Conservation (phyloP, 1,139 yeast species). For the Yamadazyma diospyri region DNA sequence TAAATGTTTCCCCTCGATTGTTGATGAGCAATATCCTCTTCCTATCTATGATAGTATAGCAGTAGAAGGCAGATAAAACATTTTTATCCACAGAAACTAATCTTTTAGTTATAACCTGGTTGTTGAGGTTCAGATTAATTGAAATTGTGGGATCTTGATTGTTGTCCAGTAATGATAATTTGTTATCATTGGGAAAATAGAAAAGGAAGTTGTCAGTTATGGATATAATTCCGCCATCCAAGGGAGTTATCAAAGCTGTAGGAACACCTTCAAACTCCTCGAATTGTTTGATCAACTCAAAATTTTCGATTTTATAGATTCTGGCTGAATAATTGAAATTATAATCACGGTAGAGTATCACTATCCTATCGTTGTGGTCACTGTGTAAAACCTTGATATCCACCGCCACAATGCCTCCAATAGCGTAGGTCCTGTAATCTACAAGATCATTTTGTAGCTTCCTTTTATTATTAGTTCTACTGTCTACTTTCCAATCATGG, state of each 20-base stretch:
- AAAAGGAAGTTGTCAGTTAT: conserved; percentile 27
- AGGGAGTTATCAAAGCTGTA: conserved; percentile 22
- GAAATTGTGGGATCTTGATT: conserved; percentile 11
- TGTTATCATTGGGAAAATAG: conserved; percentile 26
- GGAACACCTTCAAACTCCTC: conserved; percentile 37
- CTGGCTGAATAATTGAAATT: conserved; percentile 32
- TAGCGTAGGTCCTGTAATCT: conserved; percentile 15
- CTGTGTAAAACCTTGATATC: neutral
- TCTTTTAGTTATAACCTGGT: conserved; percentile 16
- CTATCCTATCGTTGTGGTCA: conserved; percentile 9
- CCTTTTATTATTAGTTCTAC: conserved; percentile 11
- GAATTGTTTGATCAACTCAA: conserved; percentile 23
- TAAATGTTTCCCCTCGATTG: conserved; percentile 28
- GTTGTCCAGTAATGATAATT: conserved; percentile 14
- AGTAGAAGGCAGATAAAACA: conserved; percentile 11
- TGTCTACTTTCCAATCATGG: conserved; percentile 11
- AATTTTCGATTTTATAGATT: conserved; percentile 20
- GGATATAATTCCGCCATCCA: conserved; percentile 30
- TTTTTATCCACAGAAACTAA: conserved; percentile 4
- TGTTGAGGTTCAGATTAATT: conserved; percentile 7
- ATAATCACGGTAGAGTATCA: conserved; percentile 35
- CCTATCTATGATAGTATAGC: conserved; percentile 22
- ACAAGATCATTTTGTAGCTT: conserved; percentile 11
- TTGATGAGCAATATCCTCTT: conserved; percentile 27
- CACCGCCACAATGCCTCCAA: conserved; percentile 21